Base-by-base conservation (phyloP, 2,329 filamentous ascomycete species). In the Fusarium beomiforme region DNA sequence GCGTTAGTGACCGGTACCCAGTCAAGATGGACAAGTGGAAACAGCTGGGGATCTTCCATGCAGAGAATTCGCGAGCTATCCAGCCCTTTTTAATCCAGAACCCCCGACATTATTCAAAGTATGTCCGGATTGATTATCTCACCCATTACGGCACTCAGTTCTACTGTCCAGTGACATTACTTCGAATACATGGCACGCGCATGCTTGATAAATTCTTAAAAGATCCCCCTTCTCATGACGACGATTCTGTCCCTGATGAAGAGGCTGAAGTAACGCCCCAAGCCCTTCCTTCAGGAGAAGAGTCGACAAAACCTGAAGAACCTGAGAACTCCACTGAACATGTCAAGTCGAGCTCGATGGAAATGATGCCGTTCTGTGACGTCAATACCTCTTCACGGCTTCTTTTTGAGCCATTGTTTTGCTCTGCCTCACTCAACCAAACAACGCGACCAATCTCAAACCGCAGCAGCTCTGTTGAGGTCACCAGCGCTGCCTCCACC, bases 81-180 rank as follows among this genome's bases (percentile, higher is more conserved):
- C 96, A 99, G 80, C 92, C 96, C 0, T 99, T 99, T 78, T 83
- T 97, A 17, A 88, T 99, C n/a, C 91, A 96, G 75, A 96, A 98
- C 75, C 95, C 96, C 2, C 90, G 96, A 68, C 98, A 98, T 50
- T 99, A 94, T 92, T 95, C 96, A 44, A 91, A 95, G 70, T 99
- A 98, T 81, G 82, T 99, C 43, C 90, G 94, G 26, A 90, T 99
- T 64, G 96, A 99, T 78, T 96, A 98, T 71, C 80, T 98, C 51
- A 94, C 90, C 8, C 95, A 99, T 79, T 99, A 95, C 79, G 96
- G 96, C 12, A 97, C 95, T 75, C 96, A 99, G 79, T 99, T 93
- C 79, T 99, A 97, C 79, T 99, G 96, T 77, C 96, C 96, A 0
- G 85, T 99, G 19, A 98, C 95, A 66, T 83, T 99, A 21, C 85